phyloP scores from a whole-genome alignment of 2,329 filamentous ascomycete genomes.

The Claviceps paspali region DNA sequence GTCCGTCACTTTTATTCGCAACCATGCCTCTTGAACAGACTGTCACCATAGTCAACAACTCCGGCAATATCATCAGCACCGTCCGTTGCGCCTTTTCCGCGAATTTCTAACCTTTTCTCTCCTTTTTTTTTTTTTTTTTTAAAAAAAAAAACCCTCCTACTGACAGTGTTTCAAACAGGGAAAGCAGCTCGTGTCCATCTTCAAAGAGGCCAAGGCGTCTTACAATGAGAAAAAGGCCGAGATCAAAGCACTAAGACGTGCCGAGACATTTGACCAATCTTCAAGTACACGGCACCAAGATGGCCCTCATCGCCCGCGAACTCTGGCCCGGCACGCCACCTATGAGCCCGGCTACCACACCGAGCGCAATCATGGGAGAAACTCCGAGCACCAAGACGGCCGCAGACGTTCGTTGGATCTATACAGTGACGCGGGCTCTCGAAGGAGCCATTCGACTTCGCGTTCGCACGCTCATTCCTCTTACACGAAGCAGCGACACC shows the following conservation, averaged over 20 bases:
- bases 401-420: constrained; percentile 15
- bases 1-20: no score
- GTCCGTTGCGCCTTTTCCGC: constrained; percentile 37
- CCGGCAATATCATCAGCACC: constrained; percentile 79
- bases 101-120: background rate
- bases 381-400: constrained; percentile 19
- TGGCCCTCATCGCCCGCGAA: constrained; percentile 1
- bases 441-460: constrained; percentile 24
- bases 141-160: no score
- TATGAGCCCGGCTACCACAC: constrained; percentile 14
- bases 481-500: constrained; percentile 14
- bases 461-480: constrained; percentile 12
- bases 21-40: constrained; percentile 46
- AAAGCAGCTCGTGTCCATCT: constrained; percentile 77
- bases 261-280: constrained; percentile 37
- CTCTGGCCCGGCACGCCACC: background rate
- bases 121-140: background rate
- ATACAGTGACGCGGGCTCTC: constrained; percentile 25
- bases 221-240: constrained; percentile 81
- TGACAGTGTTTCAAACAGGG: no score
- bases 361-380: constrained; percentile 15
- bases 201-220: constrained; percentile 79
- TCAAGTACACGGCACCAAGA: constrained; percentile 6
- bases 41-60: constrained; percentile 79
- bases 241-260: constrained; percentile 51